A percentile compares a stretch with the other conserved stretches of the same genome.
Evolutionary conservation across 129 eudicot genomes (phyloP).

Genomic region (Flaveria robusta): DNA sequence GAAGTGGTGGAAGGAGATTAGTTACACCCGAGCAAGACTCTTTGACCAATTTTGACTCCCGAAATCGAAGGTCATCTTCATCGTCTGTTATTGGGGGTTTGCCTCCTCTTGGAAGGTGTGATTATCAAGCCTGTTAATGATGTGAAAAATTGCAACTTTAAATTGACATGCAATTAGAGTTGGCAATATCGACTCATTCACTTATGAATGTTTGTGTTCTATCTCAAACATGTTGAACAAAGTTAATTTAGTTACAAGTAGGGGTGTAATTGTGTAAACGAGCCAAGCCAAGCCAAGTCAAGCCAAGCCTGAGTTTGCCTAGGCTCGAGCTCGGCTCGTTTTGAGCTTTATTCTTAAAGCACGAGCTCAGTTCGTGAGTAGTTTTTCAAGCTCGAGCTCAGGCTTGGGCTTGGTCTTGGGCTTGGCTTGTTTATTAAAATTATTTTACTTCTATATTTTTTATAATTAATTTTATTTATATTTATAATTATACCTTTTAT

Average conservation of each 20-base stretch:
- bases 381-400: too few species aligned
- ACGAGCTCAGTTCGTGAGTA: too few species aligned
- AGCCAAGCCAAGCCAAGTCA: too few species aligned
- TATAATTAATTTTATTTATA: too few species aligned
- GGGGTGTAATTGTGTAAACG: background rate
- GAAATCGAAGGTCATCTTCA: slow-evolving; percentile 68
- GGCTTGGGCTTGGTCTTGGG: too few species aligned
- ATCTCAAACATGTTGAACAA: background rate
- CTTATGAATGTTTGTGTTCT: background rate
- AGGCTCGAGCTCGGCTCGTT: too few species aligned
- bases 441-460: too few species aligned
- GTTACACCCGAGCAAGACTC: slow-evolving; percentile 65
- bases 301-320: too few species aligned
- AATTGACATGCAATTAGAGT: background rate
- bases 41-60: slow-evolving; percentile 52
- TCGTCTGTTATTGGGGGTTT: slow-evolving; percentile 89
- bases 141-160: background rate
- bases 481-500: too few species aligned
- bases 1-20: slow-evolving; percentile 70
- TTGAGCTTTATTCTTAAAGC: too few species aligned
- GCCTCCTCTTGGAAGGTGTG: slow-evolving; percentile 96
- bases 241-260: background rate
- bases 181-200: background rate
- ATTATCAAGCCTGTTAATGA: background rate
- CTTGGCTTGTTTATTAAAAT: too few species aligned